phyloP scores from a whole-genome alignment of 352 stramenopile genomes.

The Pythium biforme region DNA sequence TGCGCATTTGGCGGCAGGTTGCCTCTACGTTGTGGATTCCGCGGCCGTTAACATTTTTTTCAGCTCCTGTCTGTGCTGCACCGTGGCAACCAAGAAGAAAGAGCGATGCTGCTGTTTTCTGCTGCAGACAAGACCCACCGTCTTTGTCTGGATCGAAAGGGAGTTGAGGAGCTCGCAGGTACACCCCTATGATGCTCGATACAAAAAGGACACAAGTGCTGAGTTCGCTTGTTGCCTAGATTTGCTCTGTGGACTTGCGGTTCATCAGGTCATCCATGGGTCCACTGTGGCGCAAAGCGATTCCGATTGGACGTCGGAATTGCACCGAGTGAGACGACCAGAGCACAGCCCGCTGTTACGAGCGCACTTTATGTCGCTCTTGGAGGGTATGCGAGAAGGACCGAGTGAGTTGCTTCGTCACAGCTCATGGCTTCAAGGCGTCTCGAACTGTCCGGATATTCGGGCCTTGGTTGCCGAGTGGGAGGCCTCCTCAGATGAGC shows the following conservation, averaged over 20 bases:
- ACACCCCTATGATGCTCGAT: not conserved
- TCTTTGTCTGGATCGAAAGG: constrained; percentile 36
- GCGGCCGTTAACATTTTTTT: not conserved
- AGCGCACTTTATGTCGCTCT: constrained; percentile 44
- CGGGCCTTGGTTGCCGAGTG: not conserved
- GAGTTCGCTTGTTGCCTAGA: constrained; percentile 25
- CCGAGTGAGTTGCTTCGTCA: constrained; percentile 31
- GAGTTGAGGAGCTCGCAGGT: constrained; percentile 53
- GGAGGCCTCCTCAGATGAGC: not conserved
- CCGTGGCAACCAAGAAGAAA: constrained; percentile 44
- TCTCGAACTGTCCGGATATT: constrained; percentile 22
- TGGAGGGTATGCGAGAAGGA: constrained; percentile 30
- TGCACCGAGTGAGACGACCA: not conserved
- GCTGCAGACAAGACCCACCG: constrained; percentile 27
- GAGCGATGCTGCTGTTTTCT: constrained; percentile 51
- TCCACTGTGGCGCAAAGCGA: not conserved
- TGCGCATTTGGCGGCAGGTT: constrained; percentile 15
- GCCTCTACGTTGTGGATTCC: not conserved
- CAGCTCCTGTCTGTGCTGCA: constrained; percentile 28
- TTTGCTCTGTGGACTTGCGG: constrained; percentile 44
- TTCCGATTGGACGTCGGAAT: not conserved
- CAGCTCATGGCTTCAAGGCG: constrained; percentile 32
- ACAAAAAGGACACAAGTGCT: not conserved
- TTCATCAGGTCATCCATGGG: constrained; percentile 23
- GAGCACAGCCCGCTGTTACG: constrained; percentile 45